Evolutionary conservation across 2,329 filamentous ascomycete species (phyloP).

Genomic region (Tolypocladium cylindrosporum): DNA sequence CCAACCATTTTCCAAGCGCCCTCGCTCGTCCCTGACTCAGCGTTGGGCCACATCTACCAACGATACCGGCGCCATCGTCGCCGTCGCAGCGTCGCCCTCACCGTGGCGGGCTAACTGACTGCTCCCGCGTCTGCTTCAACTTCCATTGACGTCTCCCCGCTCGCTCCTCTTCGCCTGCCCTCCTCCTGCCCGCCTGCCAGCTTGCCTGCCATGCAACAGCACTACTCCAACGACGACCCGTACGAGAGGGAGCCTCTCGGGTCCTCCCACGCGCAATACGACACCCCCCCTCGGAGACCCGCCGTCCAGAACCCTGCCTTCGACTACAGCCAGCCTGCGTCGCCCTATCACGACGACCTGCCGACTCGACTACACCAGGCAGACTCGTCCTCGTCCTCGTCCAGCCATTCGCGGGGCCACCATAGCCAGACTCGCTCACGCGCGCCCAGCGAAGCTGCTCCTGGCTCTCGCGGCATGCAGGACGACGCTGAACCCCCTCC

Average conservation of each 20-base stretch:
- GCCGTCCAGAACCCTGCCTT: constrained; percentile 1
- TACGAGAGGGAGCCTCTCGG: constrained; percentile 27
- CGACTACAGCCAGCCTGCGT: neutral
- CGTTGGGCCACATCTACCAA: neutral
- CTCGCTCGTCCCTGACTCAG: neutral
- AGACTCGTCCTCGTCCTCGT: constrained; percentile 1
- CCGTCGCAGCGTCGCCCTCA: neutral
- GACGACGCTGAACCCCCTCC: constrained; percentile 2
- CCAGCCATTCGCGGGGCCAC: neutral
- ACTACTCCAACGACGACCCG: constrained; percentile 18
- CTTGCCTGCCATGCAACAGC: constrained; percentile 19
- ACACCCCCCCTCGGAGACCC: constrained; percentile 10
- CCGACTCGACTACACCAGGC: constrained; percentile 3
- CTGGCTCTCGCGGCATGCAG: neutral
- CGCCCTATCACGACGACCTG: constrained; percentile 19
- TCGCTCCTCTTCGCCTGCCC: neutral
- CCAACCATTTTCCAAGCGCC: neutral
- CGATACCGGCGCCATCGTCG: neutral
- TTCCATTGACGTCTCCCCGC: neutral
- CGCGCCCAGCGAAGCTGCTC: neutral
- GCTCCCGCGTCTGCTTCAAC: neutral
- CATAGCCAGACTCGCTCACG: neutral
- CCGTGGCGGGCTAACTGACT: neutral
- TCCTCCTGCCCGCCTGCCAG: no score
- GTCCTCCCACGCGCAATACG: constrained; percentile 8